Evolutionary conservation across 148 eudicot genomes (phyloP).

Genomic region (Silene conica): DNA sequence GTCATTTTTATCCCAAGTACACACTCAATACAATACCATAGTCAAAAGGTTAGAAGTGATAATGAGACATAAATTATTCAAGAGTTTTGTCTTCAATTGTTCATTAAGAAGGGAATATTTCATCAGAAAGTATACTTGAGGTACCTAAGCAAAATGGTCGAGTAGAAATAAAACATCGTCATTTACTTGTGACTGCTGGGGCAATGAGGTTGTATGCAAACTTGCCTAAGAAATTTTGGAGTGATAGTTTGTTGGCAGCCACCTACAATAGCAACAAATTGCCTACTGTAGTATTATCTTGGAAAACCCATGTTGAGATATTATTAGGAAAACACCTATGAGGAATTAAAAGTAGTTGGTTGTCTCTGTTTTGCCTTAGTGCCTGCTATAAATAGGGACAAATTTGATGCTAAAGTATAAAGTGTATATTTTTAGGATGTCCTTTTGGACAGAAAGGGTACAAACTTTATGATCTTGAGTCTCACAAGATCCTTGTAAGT

Average conservation of each 20-base stretch:
- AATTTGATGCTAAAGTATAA: not conserved
- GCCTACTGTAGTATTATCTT: not conserved
- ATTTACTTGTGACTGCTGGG: not conserved
- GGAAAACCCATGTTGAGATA: not conserved
- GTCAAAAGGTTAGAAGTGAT: not conserved
- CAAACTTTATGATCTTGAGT: not conserved
- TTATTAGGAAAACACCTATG: not conserved
- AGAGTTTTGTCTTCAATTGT: not conserved
- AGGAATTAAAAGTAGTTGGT: not conserved
- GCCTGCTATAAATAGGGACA: not conserved
- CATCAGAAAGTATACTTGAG: not conserved
- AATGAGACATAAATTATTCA: not conserved
- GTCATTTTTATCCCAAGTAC: not conserved
- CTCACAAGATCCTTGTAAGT: not conserved
- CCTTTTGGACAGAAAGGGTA: not conserved
- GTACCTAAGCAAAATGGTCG: not conserved
- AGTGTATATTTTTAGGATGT: too few species aligned
- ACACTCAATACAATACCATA: not conserved
- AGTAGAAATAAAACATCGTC: not conserved
- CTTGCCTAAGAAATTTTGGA: not conserved
- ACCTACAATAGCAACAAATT: not conserved
- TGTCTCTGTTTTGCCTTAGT: not conserved
- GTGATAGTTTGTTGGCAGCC: too few species aligned
- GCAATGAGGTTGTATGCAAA: not conserved
- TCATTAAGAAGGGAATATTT: not conserved